These are phyloP conservation scores for Persicaria maculosa DNA, from an alignment of 148 eudicot genomes.

Conservation along the genomic window DNA sequence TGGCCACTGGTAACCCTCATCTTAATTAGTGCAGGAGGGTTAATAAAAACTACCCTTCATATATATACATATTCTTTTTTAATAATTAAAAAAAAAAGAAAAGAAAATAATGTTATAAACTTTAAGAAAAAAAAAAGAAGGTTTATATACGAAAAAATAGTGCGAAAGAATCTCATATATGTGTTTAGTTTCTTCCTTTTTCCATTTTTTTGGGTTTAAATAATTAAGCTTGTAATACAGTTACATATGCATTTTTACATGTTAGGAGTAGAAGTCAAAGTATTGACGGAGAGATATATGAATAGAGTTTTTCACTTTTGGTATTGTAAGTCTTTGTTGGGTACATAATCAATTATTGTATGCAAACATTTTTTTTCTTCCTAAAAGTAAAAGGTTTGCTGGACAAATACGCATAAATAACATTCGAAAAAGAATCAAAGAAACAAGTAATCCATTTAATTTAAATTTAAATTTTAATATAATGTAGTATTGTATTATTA, in stretches of 20 bases:
- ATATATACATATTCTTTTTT: not conserved
- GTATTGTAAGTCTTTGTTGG: not conserved
- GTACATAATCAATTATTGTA: not conserved
- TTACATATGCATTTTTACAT: not conserved
- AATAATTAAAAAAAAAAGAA: not conserved
- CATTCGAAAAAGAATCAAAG: too few relatives aligned
- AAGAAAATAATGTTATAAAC: too few relatives aligned
- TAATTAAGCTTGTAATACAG: not conserved
- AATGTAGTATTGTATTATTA: too few relatives aligned
- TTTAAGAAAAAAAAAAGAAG: not conserved
- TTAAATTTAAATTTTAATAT: too few relatives aligned
- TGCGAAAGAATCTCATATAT: not conserved
- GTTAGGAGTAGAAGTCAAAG: not conserved
- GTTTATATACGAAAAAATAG: not conserved
- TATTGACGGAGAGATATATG: not conserved
- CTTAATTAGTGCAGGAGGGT: slow-evolving; percentile 6
- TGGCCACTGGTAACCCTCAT: slow-evolving; percentile 25
- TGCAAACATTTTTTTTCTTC: too few relatives aligned
- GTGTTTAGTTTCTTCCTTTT: slow-evolving; percentile 2
- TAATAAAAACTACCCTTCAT: not conserved
- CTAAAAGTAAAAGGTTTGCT: too few relatives aligned
- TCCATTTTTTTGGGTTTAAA: not conserved
- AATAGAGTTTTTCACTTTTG: not conserved
- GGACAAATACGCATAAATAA: too few relatives aligned
- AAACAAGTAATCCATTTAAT: too few relatives aligned